These are phyloP conservation scores for Citrus reticulata DNA, from an alignment of 345 rosid genomes.

Conservation along the genomic window DNA sequence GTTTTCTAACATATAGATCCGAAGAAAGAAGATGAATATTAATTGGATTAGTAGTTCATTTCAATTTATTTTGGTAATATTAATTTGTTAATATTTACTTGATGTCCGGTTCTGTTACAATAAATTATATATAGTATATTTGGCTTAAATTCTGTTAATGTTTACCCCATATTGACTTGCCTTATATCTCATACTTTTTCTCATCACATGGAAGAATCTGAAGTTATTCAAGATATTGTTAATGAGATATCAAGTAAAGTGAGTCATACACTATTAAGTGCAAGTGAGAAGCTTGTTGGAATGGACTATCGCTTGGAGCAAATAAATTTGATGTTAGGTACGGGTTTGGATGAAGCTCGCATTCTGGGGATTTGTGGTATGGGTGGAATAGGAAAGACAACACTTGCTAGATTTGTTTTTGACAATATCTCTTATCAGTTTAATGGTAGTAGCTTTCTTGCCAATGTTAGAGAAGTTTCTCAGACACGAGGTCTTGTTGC, in stretches of 20 bases:
- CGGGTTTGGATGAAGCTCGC: background rate
- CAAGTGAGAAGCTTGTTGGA: background rate
- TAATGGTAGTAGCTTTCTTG: constrained; percentile 4
- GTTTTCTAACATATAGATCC: too few species aligned
- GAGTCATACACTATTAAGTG: background rate
- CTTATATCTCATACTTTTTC: background rate
- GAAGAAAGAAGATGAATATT: too few species aligned
- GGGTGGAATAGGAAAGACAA: constrained; percentile 24
- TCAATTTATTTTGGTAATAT: background rate
- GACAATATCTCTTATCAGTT: constrained; percentile 5
- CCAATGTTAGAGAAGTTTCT: background rate
- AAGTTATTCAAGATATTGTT: constrained; percentile 6
- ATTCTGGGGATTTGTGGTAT: constrained; percentile 9
- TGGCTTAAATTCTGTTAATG: background rate
- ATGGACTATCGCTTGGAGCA: background rate
- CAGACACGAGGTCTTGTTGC: background rate
- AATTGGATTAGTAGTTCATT: background rate
- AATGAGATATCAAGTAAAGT: background rate
- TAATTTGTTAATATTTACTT: background rate
- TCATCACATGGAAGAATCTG: background rate
- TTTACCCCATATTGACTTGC: background rate
- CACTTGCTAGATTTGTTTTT: constrained; percentile 15
- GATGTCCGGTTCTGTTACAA: background rate
- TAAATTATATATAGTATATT: background rate
- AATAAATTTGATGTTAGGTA: background rate